Base-by-base conservation (phyloP, 805 yeast genomes). In the Candida schatavii region DNA sequence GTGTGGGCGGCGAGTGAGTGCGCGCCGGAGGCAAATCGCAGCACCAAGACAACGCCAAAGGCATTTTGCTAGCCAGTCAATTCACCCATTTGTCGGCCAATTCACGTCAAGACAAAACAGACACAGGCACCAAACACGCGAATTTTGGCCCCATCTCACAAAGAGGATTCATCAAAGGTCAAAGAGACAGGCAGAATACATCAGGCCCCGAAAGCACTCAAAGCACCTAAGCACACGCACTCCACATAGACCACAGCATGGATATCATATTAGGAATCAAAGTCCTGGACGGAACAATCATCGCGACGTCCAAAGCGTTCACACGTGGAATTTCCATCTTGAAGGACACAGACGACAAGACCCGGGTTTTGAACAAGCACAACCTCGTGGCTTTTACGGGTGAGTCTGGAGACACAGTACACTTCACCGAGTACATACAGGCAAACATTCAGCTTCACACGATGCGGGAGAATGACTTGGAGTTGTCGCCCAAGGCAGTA, bases 401-500 rank as follows among this genome's bases (percentile, higher is more conserved):
- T 43, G 99, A 93, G 62, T 77, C 97, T 3, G 99, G 99, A 47
- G 99, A 93, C 61, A 87, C 97, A 43, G 88, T 84, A 5, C 93
- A 90, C 61, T 93, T 93, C 68, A 95, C 97, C 28, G 98, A 93
- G 60, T 88, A 83, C 57, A 80, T 91, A 48, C 93, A 88, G 62
- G 99, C 96, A 35, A 93, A 93, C 59, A 80, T 89, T 50, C 95
- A 87, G 62, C 75, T 93, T 45, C 84, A 86, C 62, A 79, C 86
- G 33, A 88, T 90, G 77, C 78, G 98, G 52, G 91, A 91, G 61
- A 80, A 81, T 51, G 74, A 66, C 40, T 69, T 73, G 45, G 97
- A 88, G 57, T 74, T 91, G 56, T 77, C 87, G 31, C 91, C 97
- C 17, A 78, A 80, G 51, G 95, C 96, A 15, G 82, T 89, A 44